Base-by-base conservation (phyloP, 2,329 filamentous ascomycete genomes). In the Cadophora sp. region DNA sequence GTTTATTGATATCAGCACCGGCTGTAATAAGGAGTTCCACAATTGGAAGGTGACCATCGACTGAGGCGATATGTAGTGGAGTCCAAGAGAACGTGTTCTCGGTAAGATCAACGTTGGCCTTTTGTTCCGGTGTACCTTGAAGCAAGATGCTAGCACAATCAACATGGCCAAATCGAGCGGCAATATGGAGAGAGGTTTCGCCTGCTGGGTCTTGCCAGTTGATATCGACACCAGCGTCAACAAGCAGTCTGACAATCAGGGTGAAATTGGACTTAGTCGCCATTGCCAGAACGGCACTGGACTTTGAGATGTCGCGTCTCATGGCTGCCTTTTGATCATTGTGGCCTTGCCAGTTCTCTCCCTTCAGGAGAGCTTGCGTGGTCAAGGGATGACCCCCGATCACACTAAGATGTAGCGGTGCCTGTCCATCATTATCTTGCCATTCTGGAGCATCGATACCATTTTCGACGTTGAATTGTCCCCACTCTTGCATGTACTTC, bases 1-100 rank as follows among this genome's bases (percentile, higher is more conserved):
- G 82, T 68, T 87, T 89, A 66, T 90, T 89, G 3, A 93, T 81
- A 68, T 97, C 88, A 0, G 93, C 93, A 1, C 93, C 93, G 26
- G 91, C 91, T 60, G 91, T 87, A 50, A 97, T 86, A 4, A 99
- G 84, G 27, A 96, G 83, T 76, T 94, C 86, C 0, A 92, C 92
- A 50, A 97, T 88, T 0, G 85, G 81, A 12, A 93, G 79, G 72
- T 94, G 91, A 0, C 95, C 95, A 76, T 99, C 94, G 2, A 98
- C 95, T 64, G 92, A 92, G 11, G 95, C 93, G 71, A 97, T 91
- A 76, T 97, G 96, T 14, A 99, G 83, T n/a, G 96, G 93, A 0
- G 96, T 97, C 95, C 96, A 99, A 3, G 91, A 89, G 77, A 97
- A 98, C 0, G 91, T 91, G 64, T 91, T 92, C 77, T 99, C 96